Conservation (phyloP, 176 grass and related monocot species). For the Phyllostachys edulis region DNA sequence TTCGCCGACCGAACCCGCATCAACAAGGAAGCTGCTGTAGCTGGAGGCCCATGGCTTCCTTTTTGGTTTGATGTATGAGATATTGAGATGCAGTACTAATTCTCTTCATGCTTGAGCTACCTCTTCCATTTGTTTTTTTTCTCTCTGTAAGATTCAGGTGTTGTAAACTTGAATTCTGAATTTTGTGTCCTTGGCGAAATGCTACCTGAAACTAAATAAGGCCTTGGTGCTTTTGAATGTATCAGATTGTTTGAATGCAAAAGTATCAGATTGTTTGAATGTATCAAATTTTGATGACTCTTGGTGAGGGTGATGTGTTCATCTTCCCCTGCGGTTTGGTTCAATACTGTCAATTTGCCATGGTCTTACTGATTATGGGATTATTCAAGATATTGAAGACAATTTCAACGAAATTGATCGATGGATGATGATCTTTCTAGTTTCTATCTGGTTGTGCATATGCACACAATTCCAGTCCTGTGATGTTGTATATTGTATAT, state of each 20-base stretch:
- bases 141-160: not conserved
- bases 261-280: no score
- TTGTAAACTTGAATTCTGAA: not conserved
- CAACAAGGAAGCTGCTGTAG: no score
- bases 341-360: not conserved
- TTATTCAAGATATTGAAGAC: not conserved
- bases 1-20: no score
- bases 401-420: not conserved
- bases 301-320: conserved; percentile 50
- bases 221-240: not conserved
- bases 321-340: conserved; percentile 47
- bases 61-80: no score
- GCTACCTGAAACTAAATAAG: not conserved
- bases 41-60: no score
- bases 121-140: not conserved
- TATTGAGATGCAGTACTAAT: no score
- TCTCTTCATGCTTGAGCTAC: no score
- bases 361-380: conserved; percentile 18
- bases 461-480: not conserved
- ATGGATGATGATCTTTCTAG: not conserved
- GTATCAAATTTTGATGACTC: no score
- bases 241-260: no score
- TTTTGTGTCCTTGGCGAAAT: not conserved
- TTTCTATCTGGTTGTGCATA: not conserved
- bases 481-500: not conserved